Conservation (phyloP, 768 basidiomycete species). For the Hebeloma cylindrosporum region DNA sequence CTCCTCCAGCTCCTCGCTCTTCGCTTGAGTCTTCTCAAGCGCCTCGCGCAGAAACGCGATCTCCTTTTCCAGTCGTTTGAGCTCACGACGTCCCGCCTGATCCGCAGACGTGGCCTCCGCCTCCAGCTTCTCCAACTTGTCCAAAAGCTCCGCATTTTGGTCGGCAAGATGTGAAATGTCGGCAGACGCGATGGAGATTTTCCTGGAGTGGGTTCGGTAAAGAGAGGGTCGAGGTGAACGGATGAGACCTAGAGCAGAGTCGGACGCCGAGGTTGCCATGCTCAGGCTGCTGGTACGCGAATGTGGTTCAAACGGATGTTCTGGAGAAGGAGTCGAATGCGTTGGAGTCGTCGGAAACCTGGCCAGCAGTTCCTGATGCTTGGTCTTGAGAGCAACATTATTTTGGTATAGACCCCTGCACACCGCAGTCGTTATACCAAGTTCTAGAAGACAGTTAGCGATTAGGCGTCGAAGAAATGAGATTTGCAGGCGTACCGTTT, state of each 20-base stretch:
- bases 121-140: conserved; percentile 76
- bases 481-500: conserved; percentile 46
- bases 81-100: conserved; percentile 61
- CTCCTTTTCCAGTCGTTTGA: conserved; percentile 78
- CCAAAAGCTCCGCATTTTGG: conserved; percentile 79
- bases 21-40: conserved; percentile 71
- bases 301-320: conserved; percentile 29
- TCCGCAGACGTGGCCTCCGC: conserved; percentile 67
- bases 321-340: conserved; percentile 37
- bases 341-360: conserved; percentile 53
- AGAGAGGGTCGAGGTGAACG: conserved; percentile 22
- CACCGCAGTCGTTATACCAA: conserved; percentile 64
- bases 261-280: conserved; percentile 33
- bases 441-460: conserved; percentile 41
- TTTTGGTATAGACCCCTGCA: conserved; percentile 70
- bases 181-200: conserved; percentile 63
- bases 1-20: conserved; percentile 70
- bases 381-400: conserved; percentile 65
- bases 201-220: conserved; percentile 37
- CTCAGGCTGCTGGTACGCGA: conserved; percentile 29
- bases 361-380: conserved; percentile 70
- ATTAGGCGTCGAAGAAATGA: conserved; percentile 1
- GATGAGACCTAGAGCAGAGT: conserved; percentile 25
- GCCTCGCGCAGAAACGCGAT: conserved; percentile 72
- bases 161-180: conserved; percentile 74